Evolutionary conservation across 495 filamentous ascomycete species (phyloP).

Genomic region (Penicillium atrosanguineum): DNA sequence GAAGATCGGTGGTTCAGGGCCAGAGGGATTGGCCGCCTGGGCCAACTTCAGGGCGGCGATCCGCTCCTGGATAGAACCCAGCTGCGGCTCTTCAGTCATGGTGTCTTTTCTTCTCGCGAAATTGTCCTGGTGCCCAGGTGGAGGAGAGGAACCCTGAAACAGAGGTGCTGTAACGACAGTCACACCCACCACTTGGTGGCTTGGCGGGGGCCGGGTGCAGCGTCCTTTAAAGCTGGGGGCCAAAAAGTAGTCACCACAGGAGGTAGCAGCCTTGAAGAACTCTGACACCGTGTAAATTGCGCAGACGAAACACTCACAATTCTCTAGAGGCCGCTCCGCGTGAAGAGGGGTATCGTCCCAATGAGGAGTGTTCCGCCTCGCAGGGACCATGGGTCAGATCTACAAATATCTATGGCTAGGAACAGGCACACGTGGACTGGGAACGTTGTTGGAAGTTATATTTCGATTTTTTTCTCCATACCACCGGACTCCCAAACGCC

Average conservation of each 20-base stretch:
- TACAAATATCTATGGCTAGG: conserved; percentile 1
- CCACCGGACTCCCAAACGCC: conserved; percentile 25
- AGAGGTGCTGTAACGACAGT: conserved; percentile 3
- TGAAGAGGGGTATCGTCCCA: background rate
- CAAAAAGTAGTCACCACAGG: conserved; percentile 3
- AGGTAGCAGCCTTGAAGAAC: background rate
- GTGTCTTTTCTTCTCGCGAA: background rate
- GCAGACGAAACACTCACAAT: background rate
- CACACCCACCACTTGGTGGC: conserved; percentile 8
- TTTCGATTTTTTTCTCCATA: conserved; percentile 12
- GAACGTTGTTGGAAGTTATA: conserved; percentile 2
- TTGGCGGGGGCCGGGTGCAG: conserved; percentile 20
- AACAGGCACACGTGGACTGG: background rate
- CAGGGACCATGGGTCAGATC: background rate
- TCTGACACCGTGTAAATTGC: background rate
- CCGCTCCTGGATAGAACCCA: conserved; percentile 54
- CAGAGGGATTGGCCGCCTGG: conserved; percentile 44
- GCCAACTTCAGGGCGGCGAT: conserved; percentile 59
- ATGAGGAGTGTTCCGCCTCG: background rate
- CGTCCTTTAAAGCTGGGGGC: background rate
- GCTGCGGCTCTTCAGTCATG: conserved; percentile 40
- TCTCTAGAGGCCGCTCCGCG: background rate
- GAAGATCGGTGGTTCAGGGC: conserved; percentile 21
- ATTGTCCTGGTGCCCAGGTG: background rate
- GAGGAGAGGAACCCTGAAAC: background rate